Percentiles rank a stretch among this genome's conserved stretches.
These are phyloP conservation scores for Capronia americana DNA, from an alignment of 2,329 filamentous ascomycete genomes.

Conservation along the genomic window DNA sequence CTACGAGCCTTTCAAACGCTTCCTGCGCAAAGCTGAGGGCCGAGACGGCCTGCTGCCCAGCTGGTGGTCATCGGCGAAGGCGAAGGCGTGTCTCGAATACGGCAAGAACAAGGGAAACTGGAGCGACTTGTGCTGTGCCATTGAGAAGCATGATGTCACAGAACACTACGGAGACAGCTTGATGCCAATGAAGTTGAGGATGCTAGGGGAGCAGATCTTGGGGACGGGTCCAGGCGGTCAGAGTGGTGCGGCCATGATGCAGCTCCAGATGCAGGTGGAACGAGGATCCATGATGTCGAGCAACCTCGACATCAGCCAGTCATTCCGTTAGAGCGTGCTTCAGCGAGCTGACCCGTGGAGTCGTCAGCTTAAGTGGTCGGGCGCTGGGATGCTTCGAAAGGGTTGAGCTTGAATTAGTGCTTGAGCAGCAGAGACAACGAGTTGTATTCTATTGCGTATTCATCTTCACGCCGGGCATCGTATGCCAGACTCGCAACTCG, in stretches of 20 bases:
- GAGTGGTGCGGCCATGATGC: not conserved
- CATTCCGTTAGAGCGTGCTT: not conserved
- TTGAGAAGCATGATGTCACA: constrained; percentile 41
- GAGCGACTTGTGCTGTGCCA: constrained; percentile 11
- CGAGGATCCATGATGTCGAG: not conserved
- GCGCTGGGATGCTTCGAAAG: not conserved
- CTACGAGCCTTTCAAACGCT: constrained; percentile 18
- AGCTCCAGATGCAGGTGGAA: not conserved
- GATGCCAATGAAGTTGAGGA: constrained; percentile 60
- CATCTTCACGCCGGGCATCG: not conserved
- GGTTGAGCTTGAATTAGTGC: not conserved
- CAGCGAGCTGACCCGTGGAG: not conserved
- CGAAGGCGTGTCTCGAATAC: constrained; percentile 46
- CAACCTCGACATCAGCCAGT: constrained; percentile 2
- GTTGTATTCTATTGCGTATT: not conserved
- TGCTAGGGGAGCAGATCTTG: constrained; percentile 51
- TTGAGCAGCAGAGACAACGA: not conserved
- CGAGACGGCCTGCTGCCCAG: constrained; percentile 45
- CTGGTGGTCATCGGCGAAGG: constrained; percentile 54
- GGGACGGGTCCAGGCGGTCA: constrained; percentile 13
- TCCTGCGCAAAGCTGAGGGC: constrained; percentile 9
- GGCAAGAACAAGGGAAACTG: constrained; percentile 41
- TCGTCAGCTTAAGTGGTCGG: not conserved
- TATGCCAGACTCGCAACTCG: not conserved
- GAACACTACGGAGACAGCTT: constrained; percentile 52